Conservation (phyloP, 2,329 filamentous ascomycete species). For the Colletotrichum spinosum region DNA sequence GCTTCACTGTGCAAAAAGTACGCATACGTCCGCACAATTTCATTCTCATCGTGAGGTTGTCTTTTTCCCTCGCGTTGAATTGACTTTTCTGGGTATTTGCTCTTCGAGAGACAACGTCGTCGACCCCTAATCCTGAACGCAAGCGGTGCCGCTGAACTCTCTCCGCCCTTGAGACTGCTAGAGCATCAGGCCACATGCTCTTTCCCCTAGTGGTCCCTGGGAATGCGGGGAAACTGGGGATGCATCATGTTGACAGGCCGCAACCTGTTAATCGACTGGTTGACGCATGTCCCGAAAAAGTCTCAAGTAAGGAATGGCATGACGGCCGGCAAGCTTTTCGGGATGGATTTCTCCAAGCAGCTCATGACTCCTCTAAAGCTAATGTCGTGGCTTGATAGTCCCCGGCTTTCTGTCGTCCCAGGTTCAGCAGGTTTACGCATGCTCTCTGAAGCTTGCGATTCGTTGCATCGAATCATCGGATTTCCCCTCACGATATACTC, state of each 20-base stretch:
- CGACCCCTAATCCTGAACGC: conserved; percentile 17
- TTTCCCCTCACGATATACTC: neutral
- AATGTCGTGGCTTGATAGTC: conserved; percentile 2
- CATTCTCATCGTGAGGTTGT: conserved; percentile 2
- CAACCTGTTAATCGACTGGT: conserved; percentile 17
- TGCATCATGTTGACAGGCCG: conserved; percentile 17
- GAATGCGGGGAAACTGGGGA: conserved; percentile 33
- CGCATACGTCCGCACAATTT: neutral
- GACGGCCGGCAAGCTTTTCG: conserved; percentile 6
- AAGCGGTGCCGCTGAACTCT: conserved; percentile 20
- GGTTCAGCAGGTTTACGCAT: neutral
- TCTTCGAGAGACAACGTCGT: neutral
- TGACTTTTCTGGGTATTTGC: conserved; percentile 14
- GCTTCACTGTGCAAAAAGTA: conserved; percentile 6
- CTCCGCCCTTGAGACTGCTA: conserved; percentile 30
- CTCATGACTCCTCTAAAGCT: neutral
- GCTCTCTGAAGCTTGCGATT: neutral
- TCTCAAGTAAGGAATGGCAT: conserved; percentile 13
- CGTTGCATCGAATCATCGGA: conserved; percentile 2
- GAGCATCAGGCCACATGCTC: conserved; percentile 25
- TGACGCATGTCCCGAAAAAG: conserved; percentile 10
- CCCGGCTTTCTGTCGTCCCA: conserved; percentile 1
- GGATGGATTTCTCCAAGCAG: conserved; percentile 3
- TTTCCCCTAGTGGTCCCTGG: neutral
- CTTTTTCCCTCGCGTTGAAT: neutral